phyloP scores from a whole-genome alignment of 2,329 filamentous ascomycete species.

The Chaetomium globosum region DNA sequence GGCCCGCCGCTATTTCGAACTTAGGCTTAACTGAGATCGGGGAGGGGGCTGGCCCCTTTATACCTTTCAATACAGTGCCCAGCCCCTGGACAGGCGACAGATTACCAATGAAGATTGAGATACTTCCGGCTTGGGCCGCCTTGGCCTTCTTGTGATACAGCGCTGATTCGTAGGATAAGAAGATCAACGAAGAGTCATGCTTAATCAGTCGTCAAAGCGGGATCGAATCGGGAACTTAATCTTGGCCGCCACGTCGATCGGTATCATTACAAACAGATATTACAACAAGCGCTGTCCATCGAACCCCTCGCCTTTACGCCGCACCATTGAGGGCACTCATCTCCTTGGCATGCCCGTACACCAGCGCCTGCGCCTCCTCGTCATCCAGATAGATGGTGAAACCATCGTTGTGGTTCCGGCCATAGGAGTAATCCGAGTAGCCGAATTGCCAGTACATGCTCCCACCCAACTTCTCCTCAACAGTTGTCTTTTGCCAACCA shows the following conservation, averaged over 20 bases:
- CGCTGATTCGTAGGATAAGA: not conserved
- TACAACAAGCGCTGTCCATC: not conserved
- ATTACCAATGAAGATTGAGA: not conserved
- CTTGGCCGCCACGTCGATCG: not conserved
- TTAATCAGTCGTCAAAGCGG: not conserved
- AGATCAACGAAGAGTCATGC: conserved; percentile 6
- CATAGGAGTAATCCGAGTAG: conserved; percentile 54
- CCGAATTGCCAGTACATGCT: conserved; percentile 63
- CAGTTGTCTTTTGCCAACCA: conserved; percentile 53
- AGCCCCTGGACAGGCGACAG: not conserved
- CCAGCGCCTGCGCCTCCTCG: conserved; percentile 48
- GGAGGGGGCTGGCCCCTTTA: not conserved
- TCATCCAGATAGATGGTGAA: conserved; percentile 60
- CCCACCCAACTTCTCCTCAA: conserved; percentile 50
- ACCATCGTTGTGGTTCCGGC: conserved; percentile 58
- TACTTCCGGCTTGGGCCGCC: conserved; percentile 23
- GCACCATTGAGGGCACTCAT: conserved; percentile 43
- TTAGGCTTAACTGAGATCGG: not conserved
- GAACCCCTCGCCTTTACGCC: not conserved
- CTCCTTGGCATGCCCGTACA: conserved; percentile 50
- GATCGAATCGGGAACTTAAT: not conserved
- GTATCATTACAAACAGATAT: conserved; percentile 5
- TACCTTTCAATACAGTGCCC: not conserved
- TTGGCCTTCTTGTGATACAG: conserved; percentile 7
- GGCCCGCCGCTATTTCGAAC: not conserved